Conservation (phyloP, 1,284 basidiomycete genomes). For the Cystobasidium slooffiae region DNA sequence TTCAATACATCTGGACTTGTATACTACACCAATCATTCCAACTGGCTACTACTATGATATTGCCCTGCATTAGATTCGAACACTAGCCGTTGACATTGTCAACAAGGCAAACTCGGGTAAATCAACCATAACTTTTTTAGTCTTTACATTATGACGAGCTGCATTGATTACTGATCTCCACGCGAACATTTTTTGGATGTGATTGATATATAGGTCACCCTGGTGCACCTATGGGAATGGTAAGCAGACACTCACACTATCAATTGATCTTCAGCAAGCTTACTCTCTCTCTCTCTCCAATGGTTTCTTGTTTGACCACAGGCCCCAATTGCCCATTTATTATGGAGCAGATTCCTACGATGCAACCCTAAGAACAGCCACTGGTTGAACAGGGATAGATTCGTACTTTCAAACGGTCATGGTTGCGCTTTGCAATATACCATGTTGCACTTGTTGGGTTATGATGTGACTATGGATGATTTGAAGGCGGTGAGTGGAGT, state of each 20-base stretch:
- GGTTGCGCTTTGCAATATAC: slow-evolving; percentile 69
- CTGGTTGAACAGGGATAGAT: slow-evolving; percentile 90
- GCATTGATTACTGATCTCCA: slow-evolving; percentile 43
- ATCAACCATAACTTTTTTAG: background rate
- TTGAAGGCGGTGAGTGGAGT: slow-evolving; percentile 77
- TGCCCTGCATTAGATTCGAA: slow-evolving; percentile 15
- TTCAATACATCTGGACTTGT: background rate
- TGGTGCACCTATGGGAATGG: slow-evolving; percentile 74
- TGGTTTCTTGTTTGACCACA: too few relatives aligned
- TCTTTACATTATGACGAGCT: background rate
- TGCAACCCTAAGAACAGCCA: slow-evolving; percentile 84
- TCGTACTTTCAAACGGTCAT: slow-evolving; percentile 81
- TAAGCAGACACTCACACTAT: too few relatives aligned
- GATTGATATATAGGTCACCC: slow-evolving; percentile 51
- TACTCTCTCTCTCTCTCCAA: too few relatives aligned
- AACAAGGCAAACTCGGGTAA: slow-evolving; percentile 43
- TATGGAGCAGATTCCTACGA: slow-evolving; percentile 76
- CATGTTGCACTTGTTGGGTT: slow-evolving; percentile 79
- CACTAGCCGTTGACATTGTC: slow-evolving; percentile 38
- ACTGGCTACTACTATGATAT: background rate
- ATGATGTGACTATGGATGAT: slow-evolving; percentile 81
- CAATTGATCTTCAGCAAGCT: too few relatives aligned
- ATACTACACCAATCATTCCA: background rate
- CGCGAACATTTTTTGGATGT: background rate
- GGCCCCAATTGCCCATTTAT: slow-evolving; percentile 84